These are phyloP conservation scores for Ceriops tagal DNA, from an alignment of 345 rosid species.

Conservation along the genomic window DNA sequence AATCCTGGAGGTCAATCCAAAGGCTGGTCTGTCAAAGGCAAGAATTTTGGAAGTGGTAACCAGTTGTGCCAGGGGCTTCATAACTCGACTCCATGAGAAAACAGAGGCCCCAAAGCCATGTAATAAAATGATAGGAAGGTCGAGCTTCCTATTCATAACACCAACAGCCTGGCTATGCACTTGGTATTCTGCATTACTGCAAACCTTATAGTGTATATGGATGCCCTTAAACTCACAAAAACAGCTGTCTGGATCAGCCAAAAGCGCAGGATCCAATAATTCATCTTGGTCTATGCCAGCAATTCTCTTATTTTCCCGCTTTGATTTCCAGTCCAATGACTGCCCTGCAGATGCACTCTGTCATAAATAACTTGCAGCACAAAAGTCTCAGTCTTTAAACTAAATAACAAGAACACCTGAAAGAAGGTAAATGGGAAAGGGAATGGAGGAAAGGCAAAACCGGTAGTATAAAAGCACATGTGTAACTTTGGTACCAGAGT, in stretches of 20 bases:
- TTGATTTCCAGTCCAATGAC: conserved; percentile 25
- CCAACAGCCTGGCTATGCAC: conserved; percentile 14
- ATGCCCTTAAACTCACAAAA: conserved; percentile 89
- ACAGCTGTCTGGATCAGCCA: conserved; percentile 84
- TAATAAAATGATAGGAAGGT: conserved; percentile 63
- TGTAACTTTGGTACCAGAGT: conserved; percentile 7
- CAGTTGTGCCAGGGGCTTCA: conserved; percentile 59
- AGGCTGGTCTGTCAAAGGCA: conserved; percentile 90
- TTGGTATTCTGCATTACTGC: conserved; percentile 35
- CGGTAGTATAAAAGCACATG: too few species aligned
- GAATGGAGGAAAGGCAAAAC: too few species aligned
- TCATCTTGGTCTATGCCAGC: conserved; percentile 78
- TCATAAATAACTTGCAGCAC: too few species aligned
- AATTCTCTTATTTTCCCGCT: conserved; percentile 37
- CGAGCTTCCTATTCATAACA: conserved; percentile 21
- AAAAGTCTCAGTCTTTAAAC: too few species aligned
- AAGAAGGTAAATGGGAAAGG: too few species aligned
- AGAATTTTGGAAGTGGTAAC: conserved; percentile 61
- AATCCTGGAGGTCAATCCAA: conserved; percentile 79
- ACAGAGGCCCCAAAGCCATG: conserved; percentile 97
- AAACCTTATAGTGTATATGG: conserved; percentile 68
- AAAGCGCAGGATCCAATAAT: conserved; percentile 47
- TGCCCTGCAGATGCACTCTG: too few species aligned
- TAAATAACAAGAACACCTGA: too few species aligned
- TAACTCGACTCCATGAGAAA: conserved; percentile 74